phyloP scores from a whole-genome alignment of 192 early-diverging fungal genomes.

The Rhizophagus prolifer region DNA sequence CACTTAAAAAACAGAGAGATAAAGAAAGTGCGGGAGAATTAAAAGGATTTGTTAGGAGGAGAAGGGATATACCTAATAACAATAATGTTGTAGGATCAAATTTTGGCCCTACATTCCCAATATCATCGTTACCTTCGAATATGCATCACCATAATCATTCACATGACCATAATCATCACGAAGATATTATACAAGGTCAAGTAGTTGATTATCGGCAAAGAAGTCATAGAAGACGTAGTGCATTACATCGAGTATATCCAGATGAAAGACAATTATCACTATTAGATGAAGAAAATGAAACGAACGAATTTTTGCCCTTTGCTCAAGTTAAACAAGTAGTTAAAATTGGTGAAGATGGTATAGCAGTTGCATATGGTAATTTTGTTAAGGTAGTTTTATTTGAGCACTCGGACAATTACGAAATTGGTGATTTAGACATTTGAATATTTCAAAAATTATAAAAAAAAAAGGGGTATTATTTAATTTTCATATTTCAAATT shows the following conservation, averaged over 20 bases:
- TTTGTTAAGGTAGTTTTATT: slow-evolving; percentile 26
- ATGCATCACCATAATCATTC: slow-evolving; percentile 1
- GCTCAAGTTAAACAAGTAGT: slow-evolving; percentile 24
- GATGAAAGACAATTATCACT: not conserved
- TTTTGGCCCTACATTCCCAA: not conserved
- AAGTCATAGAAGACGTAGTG: not conserved
- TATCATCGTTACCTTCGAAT: not conserved
- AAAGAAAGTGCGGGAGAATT: not conserved
- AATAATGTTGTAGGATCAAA: not conserved
- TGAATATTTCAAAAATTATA: too few species aligned
- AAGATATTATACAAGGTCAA: slow-evolving; percentile 3
- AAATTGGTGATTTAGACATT: not conserved
- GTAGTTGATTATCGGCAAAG: slow-evolving; percentile 21
- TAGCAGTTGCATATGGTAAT: slow-evolving; percentile 27
- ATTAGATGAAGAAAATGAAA: slow-evolving; percentile 20
- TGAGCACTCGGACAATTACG: not conserved
- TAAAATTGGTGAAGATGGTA: slow-evolving; percentile 27
- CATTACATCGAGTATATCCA: slow-evolving; percentile 5
- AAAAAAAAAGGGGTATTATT: too few species aligned
- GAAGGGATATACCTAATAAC: not conserved
- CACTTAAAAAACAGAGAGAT: not conserved
- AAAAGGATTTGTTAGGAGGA: slow-evolving; percentile 7
- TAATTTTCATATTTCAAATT: too few species aligned
- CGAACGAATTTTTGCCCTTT: slow-evolving; percentile 30
- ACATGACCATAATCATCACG: not conserved